Evolutionary conservation across 192 early-diverging fungal species (phyloP).

Genomic region (Rhizoclosmatium globosum): DNA sequence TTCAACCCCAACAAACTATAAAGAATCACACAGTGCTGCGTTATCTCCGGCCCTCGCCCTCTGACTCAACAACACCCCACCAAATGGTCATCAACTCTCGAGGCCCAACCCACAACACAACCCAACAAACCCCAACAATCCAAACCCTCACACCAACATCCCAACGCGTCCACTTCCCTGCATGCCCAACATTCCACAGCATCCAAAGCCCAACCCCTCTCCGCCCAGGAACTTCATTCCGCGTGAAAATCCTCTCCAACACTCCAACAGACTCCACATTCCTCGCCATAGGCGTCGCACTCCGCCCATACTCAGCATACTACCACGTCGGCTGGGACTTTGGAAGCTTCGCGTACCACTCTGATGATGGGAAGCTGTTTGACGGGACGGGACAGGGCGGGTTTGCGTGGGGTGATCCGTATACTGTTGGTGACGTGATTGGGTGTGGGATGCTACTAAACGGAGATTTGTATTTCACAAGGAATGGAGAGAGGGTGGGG

Average conservation of each 20-base stretch:
- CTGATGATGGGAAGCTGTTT: conserved; percentile 57
- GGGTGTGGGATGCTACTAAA: conserved; percentile 35
- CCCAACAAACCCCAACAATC: not conserved
- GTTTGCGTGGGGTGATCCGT: conserved; percentile 11
- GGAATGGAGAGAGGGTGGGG: conserved; percentile 29
- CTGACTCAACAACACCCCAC: not conserved
- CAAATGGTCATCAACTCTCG: not conserved
- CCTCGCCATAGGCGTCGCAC: conserved; percentile 50
- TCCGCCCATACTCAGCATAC: conserved; percentile 49
- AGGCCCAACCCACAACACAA: not conserved
- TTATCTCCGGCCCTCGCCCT: not conserved
- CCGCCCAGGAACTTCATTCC: conserved; percentile 3
- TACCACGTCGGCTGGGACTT: conserved; percentile 59
- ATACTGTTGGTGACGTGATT: conserved; percentile 41
- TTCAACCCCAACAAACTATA: not conserved
- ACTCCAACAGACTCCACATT: conserved; percentile 27
- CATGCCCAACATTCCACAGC: not conserved
- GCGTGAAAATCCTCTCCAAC: conserved; percentile 34
- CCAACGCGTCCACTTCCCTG: not conserved
- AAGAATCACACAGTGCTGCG: not conserved
- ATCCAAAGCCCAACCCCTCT: conserved; percentile 14
- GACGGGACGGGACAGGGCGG: conserved; percentile 42
- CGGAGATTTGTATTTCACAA: conserved; percentile 35
- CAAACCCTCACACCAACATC: not conserved
- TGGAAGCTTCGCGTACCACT: conserved; percentile 53